Percentiles rank a stretch among this genome's conserved stretches.
Evolutionary conservation across 148 eudicot genomes (phyloP).

Genomic region (Rhododendron ovatum): DNA sequence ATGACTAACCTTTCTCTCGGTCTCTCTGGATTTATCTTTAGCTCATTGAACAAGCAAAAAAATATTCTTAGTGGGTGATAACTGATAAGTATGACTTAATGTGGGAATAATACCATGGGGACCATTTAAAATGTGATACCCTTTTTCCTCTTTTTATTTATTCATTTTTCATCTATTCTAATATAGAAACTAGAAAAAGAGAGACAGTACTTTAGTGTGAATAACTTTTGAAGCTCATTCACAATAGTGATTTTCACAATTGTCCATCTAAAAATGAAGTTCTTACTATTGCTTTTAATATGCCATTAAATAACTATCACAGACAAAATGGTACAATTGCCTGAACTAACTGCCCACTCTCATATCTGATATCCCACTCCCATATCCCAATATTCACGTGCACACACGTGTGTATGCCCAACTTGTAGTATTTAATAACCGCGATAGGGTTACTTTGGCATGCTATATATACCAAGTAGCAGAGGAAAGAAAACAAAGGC

Average conservation of each 20-base stretch:
- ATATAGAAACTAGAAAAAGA: not conserved
- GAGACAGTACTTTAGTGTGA: not conserved
- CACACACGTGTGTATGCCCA: too few relatives aligned
- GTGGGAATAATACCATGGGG: constrained; percentile 14
- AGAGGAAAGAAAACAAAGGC: not conserved
- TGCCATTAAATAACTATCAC: too few relatives aligned
- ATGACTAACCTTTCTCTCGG: not conserved
- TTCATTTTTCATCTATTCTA: not conserved
- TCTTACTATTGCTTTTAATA: not conserved
- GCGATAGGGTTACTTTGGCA: not conserved
- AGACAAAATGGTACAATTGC: not conserved
- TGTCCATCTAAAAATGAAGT: not conserved
- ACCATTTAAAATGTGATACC: constrained; percentile 9
- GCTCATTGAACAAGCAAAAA: not conserved
- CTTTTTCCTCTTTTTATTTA: not conserved
- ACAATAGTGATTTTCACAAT: not conserved
- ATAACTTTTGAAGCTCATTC: not conserved
- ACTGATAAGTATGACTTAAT: not conserved
- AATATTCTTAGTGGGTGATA: not conserved
- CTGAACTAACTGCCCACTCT: not conserved
- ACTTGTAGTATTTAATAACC: not conserved
- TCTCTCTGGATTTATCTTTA: not conserved
- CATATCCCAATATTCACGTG: not conserved
- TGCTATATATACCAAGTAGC: constrained; percentile 1
- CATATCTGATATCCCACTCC: not conserved